Percentiles rank a stretch among this genome's conserved stretches.
phyloP scores from a whole-genome alignment of 2,329 filamentous ascomycete species.

The Apiospora phragmitis region DNA sequence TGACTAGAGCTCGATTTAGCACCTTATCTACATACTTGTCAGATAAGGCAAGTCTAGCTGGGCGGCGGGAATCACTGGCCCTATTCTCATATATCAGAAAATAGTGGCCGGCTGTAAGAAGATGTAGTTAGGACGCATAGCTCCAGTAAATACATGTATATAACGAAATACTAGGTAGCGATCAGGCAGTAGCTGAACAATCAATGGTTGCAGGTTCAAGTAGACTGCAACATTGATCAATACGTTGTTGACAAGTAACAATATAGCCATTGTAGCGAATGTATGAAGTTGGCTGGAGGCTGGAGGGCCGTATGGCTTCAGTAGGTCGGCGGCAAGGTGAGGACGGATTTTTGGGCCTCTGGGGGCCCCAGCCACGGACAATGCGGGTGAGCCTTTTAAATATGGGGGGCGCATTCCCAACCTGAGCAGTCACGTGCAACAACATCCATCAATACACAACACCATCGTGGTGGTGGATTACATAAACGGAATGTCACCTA shows the following conservation, averaged over 20 bases:
- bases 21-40: background rate
- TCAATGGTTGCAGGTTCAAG: background rate
- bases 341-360: background rate
- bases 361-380: background rate
- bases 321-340: background rate
- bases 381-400: constrained; percentile 5
- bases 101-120: background rate
- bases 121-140: background rate
- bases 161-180: background rate
- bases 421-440: background rate
- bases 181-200: background rate
- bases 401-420: background rate
- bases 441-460: background rate
- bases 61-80: background rate
- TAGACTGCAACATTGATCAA: background rate
- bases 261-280: background rate
- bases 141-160: background rate
- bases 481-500: background rate
- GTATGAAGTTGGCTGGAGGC: background rate
- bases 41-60: background rate
- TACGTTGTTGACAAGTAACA: background rate
- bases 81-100: background rate
- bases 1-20: background rate
- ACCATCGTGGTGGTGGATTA: background rate
- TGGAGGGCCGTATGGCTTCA: background rate